phyloP scores from a whole-genome alignment of 352 stramenopile genomes.

The Pelagophyceae sp. region DNA sequence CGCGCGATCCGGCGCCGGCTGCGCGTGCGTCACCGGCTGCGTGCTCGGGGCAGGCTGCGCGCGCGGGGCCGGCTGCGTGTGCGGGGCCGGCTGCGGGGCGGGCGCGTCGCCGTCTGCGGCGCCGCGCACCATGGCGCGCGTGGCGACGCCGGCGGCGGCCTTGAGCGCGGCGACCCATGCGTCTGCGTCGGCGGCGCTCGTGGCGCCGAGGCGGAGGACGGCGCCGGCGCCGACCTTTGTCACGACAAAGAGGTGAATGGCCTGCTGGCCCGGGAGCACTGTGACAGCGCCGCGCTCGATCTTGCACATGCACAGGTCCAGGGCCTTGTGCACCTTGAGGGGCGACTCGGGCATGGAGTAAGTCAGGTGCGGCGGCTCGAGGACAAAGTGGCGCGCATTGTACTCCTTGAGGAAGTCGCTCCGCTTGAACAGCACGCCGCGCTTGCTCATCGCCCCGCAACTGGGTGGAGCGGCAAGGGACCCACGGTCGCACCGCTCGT shows the following conservation, averaged over 20 bases:
- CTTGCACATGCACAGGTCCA: slow-evolving; percentile 8
- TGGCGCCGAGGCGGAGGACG: not conserved
- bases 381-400: not conserved
- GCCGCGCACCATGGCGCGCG: not conserved
- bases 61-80: too few species aligned
- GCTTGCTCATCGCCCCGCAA: not conserved
- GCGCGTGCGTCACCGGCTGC: too few species aligned
- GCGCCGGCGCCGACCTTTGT: not conserved
- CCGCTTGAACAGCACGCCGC: slow-evolving; percentile 5
- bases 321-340: not conserved
- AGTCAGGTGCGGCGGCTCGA: not conserved
- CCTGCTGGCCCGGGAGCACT: not conserved
- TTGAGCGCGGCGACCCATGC: slow-evolving; percentile 3
- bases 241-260: not conserved
- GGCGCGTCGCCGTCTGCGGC: not conserved
- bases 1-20: too few species aligned
- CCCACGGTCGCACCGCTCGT: too few species aligned
- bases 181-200: not conserved
- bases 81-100: not conserved
- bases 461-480: too few species aligned
- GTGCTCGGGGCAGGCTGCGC: too few species aligned
- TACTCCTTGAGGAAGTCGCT: not conserved
- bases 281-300: not conserved
- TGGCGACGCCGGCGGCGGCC: not conserved
- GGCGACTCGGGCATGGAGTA: slow-evolving; percentile 2